Evolutionary conservation across 805 yeast genomes (phyloP), one percentile per base, ranked within the genome.

Genomic region (Candida krabiensis): DNA sequence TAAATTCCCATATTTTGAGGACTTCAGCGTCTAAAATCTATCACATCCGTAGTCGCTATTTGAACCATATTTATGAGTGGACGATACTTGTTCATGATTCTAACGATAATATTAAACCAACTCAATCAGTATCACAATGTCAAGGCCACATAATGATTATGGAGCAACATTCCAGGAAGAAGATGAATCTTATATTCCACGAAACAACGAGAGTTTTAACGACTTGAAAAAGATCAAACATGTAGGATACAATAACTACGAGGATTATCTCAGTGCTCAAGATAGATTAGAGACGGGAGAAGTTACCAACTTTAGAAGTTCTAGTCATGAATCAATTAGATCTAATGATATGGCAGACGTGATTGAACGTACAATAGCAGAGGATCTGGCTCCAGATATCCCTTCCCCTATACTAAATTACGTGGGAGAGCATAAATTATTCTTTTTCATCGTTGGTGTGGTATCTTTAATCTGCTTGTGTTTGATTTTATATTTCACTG

Each of bases 401-500:
- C n/a, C n/a, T n/a, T n/a, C n/a, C n/a, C n/a, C n/a, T n/a, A n/a
- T n/a, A n/a, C n/a, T n/a, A n/a, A n/a, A n/a, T n/a, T n/a, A n/a
- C n/a, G 30, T 44, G 12, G 32, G 27, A 13, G 27, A 31, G 5
- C 47, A 52, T 28, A 36, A 26, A 9, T 4, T 37, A 11, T 43
- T 28, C 28, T 40, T 46, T 16, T 14, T 41, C 3, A 22, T 35
- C 14, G 28, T 31, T 2, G 26, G 35, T 2, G 5, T 42, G 2
- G 15, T 47, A 1, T 9, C 43, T 11, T 12, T 46, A 32, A 12
- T 47, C 4, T 13, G 49, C 8, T 17, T 43, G 16, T 44, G 50
- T 18, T 5, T 44, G 13, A 25, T 46, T 4, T 21, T 55, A 12
- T 39, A 36, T 30, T 47, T 19, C 13, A 35, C 44, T 8, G 50